Evolutionary conservation across 352 stramenopile species (phyloP).

Genomic region (Phytophthora cajani): DNA sequence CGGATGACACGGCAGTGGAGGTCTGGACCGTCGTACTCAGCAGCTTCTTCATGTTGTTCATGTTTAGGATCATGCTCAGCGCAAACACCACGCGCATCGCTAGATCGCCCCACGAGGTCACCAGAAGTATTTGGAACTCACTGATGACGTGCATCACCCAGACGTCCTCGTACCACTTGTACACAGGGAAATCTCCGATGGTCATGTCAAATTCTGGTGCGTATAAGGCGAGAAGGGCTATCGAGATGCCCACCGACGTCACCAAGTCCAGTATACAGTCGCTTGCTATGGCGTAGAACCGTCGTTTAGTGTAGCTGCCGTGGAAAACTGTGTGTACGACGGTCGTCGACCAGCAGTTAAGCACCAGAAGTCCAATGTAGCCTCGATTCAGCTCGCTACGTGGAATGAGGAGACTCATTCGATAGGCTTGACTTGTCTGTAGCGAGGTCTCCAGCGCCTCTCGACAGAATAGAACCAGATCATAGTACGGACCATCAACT

Average conservation of each 20-base stretch:
- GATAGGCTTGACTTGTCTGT: constrained; percentile 41
- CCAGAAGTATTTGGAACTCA: constrained; percentile 55
- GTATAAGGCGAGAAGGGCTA: constrained; percentile 26
- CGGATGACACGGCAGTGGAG: neutral
- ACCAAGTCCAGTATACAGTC: constrained; percentile 50
- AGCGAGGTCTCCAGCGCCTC: constrained; percentile 41
- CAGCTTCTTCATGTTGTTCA: constrained; percentile 49
- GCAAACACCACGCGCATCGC: constrained; percentile 33
- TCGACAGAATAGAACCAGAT: constrained; percentile 31
- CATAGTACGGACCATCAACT: constrained; percentile 26
- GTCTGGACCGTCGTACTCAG: constrained; percentile 9
- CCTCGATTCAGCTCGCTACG: constrained; percentile 30
- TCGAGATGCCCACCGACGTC: constrained; percentile 44
- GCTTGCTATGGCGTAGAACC: constrained; percentile 38
- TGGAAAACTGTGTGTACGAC: constrained; percentile 36
- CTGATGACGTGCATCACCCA: constrained; percentile 51
- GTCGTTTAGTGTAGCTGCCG: constrained; percentile 13
- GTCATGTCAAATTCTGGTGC: constrained; percentile 25
- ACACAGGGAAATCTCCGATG: constrained; percentile 23
- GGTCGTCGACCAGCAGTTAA: constrained; percentile 51
- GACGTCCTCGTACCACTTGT: constrained; percentile 52
- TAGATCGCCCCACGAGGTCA: constrained; percentile 40
- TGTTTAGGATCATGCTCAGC: constrained; percentile 35
- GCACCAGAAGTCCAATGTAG: constrained; percentile 30
- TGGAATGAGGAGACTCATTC: constrained; percentile 34